Base-by-base conservation (phyloP, 2,329 filamentous ascomycete genomes). In the Celoporthe dispersa region DNA sequence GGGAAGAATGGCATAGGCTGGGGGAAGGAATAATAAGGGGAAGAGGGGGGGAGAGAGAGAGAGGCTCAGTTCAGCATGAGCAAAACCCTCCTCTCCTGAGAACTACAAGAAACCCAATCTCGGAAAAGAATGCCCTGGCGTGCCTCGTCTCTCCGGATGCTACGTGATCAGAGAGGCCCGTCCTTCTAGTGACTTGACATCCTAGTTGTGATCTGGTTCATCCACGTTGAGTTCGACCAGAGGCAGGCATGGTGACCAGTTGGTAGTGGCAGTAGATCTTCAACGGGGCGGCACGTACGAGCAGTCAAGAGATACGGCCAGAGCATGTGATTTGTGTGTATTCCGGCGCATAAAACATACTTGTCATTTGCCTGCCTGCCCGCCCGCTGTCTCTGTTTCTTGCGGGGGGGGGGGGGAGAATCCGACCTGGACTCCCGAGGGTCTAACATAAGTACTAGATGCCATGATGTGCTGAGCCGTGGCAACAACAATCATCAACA, bases 361-460 rank as follows among this genome's bases (percentile, higher is more conserved):
- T 60, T 35, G 31, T 37, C 33, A 37, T 60, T 60, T 60, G 55
- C 55, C 55, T 35, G 19, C 22, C 33, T 60, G 55, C 55, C 31
- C 35, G 57, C 31, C 19, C 35, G 55, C 55, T 22, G 57, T 33
- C 57, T n/a, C 8, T 37, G n/a, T 60, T 19, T 37, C n/a, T n/a
- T n/a, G n/a, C n/a, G n/a, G n/a, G n/a, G n/a, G 33, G 19, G n/a
- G 19, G 31, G 37, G 31, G 31, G 31, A 60, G 31, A 37, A 25
- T 12, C 33, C 16, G 3, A n/a, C 33, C 2, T 37, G 31, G 33
- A 60, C 6, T 33, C 31, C 57, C 16, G 9, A 3, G 33, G 28
- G 62, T 64, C 62, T 53, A 64, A 51, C 16, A 12, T 16, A 37
- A 64, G 28, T 64, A 51, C 44, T 33, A 7, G 19, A 53, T 64